Evolutionary conservation across 2,329 filamentous ascomycete species (phyloP), one percentile per base, ranked within the genome.

Genomic region (Aspergillus luchuensis): DNA sequence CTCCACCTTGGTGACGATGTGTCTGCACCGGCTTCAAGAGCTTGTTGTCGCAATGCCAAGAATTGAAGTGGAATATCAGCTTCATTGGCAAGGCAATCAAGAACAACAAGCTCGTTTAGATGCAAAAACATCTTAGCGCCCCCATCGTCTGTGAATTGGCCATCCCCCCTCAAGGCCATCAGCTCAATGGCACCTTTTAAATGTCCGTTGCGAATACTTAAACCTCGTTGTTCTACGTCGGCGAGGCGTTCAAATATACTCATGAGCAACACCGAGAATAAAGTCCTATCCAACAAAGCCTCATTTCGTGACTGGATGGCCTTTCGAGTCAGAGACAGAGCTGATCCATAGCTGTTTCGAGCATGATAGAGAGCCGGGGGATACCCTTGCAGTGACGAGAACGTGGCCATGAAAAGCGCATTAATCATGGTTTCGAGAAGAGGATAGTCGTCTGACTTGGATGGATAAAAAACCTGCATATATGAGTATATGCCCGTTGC

Each of bases 1-100:
- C n/a, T 58, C 56, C 49, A 58, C 28, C 39, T 52, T 25, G 33
- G 23, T 17, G 56, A 52, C 5, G 56, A 58, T 13, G 56, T 36
- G 36, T 58, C 56, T 10, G 43, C 38, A 19, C 36, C 51, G 28
- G 21, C 33, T 5, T 43, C 13, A 19, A 33, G 21, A 23, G 56
- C 56, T 17, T 25, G 45, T 3, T 25, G 47, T 33, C 48, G 38
- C 39, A 58, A 45, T 8, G 49, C 13, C 11, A 58, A n/a, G 4
- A 53, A 50, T 2, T 13, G 13, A 1, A 21, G 17, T 13, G 56
- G 56, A 13, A 47, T 38, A n/a, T 28, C 56, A 23, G n/a, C 8
- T 13, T 52, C 49, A n/a, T 47, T 54, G 3, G 56, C 56, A 25
- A 58, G 49, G 21, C 49, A 58, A 28, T 58, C 49, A 30, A 58